Percentiles rank a stretch among this genome's conserved stretches.
phyloP scores from a whole-genome alignment of 1,139 yeast species.

The Dujonia santamariae region DNA sequence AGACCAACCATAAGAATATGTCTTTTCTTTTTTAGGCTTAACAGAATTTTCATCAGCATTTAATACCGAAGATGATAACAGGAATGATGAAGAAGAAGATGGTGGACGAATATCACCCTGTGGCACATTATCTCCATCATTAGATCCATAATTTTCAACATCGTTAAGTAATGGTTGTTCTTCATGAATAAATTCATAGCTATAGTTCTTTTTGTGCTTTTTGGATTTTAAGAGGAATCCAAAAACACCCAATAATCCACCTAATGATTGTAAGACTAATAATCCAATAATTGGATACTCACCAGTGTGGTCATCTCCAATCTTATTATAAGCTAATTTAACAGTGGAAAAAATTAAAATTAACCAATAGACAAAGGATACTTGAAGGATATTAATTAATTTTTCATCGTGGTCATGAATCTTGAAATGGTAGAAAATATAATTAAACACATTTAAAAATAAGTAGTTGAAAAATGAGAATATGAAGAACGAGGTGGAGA shows the following conservation, averaged over 20 bases:
- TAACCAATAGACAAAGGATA: conserved; percentile 57
- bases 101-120: background rate
- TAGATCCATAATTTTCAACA: conserved; percentile 22
- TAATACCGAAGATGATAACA: conserved; percentile 4
- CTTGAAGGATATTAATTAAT: conserved; percentile 58
- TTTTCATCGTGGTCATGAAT: conserved; percentile 70
- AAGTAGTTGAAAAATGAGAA: conserved; percentile 56
- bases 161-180: conserved; percentile 29
- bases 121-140: conserved; percentile 10
- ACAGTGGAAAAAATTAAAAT: conserved; percentile 40
- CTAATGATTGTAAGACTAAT: conserved; percentile 49
- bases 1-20: conserved; percentile 74
- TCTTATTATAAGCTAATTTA: conserved; percentile 41
- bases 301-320: conserved; percentile 56
- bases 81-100: conserved; percentile 11
- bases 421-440: conserved; percentile 41
- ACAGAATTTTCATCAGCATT: conserved; percentile 9
- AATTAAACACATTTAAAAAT: conserved; percentile 45
- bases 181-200: conserved; percentile 10
- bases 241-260: conserved; percentile 54
- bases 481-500: conserved; percentile 40
- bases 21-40: conserved; percentile 21
- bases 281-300: conserved; percentile 52
- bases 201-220: conserved; percentile 8
- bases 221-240: conserved; percentile 28